Evolutionary conservation across 2,329 filamentous ascomycete species (phyloP), one percentile per base, ranked within the genome.

Genomic region (Ophiostoma perfectum): DNA sequence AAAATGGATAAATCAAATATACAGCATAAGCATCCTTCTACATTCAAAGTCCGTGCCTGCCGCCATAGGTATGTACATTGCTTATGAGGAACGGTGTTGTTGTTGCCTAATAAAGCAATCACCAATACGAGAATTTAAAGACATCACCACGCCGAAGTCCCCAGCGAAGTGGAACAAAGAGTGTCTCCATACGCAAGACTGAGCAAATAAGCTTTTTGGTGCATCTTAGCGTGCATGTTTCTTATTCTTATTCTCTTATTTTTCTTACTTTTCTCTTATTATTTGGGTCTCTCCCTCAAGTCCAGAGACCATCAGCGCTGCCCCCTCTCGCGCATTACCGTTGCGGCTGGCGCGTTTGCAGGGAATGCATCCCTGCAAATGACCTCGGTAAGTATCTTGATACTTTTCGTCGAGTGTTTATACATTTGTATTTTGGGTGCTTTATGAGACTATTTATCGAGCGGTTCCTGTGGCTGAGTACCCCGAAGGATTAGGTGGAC

Each of bases 141-240:
- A 27, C 27, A 27, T 27, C 27, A 27, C 49, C 7, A 45, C 42
- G 42, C 42, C 49, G 18, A 7, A 11, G 47, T 55, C n/a, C 6
- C 49, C 18, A 55, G 18, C 12, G n/a, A 18, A 49, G 49, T 55
- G 49, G 49, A 55, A 18, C 18, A 18, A n/a, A 7, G 47, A 16
- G 47, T 18, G n/a, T 27, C n/a, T 55, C 18, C 49, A 55, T 58
- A 36, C 55, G 52, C 27, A 58, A 58, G 52, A 38, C 18, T 16
- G 55, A 60, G 27, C 11, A 60, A 60, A 38, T 60, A 60, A 60
- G 55, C 55, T 60, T 60, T 60, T 60, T 60, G 55, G 38, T 39
- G 27, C 55, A 60, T 60, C 18, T 60, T 60, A 60, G 55, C 55
- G 55, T 60, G 55, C 55, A 60, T 38, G 14, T 60, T 16, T 60